Conservation (phyloP, 163 green algal species). For the Chlamydomonas reinhardtii region DNA sequence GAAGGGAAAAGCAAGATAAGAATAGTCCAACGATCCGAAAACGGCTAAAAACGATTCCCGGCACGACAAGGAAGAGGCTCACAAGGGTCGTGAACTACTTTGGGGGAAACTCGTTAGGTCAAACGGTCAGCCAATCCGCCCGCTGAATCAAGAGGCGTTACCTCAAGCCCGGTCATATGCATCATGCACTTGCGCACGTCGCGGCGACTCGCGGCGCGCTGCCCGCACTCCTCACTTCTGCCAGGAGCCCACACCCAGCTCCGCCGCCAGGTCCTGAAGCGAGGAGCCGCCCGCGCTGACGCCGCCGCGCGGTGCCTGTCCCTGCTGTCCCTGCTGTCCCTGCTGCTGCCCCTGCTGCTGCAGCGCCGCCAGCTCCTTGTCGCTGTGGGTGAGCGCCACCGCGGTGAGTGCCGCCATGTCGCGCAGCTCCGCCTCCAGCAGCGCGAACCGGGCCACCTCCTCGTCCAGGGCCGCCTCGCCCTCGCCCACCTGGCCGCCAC, state of each 20-base stretch:
- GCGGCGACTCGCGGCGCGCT: too few species aligned
- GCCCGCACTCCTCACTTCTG: neutral
- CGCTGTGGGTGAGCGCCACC: constrained; percentile 14
- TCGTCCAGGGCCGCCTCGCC: neutral
- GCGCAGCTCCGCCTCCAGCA: constrained; percentile 49
- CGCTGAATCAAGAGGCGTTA: too few species aligned
- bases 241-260: constrained; percentile 7
- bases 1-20: too few species aligned
- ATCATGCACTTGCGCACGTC: too few species aligned
- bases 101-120: too few species aligned
- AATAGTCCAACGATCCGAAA: too few species aligned
- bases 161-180: too few species aligned
- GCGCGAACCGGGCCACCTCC: constrained; percentile 16
- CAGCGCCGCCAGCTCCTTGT: constrained; percentile 23
- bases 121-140: too few species aligned
- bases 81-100: too few species aligned
- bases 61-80: too few species aligned
- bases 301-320: too few species aligned
- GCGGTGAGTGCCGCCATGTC: constrained; percentile 28
- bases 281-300: neutral
- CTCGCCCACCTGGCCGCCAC: neutral
- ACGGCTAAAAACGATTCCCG: too few species aligned
- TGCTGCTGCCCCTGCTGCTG: constrained; percentile 1
- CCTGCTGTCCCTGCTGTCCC: neutral
- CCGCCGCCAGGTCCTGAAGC: constrained; percentile 36